phyloP scores from a whole-genome alignment of 2,329 filamentous ascomycete species.

The Colletotrichum chrysophilum region DNA sequence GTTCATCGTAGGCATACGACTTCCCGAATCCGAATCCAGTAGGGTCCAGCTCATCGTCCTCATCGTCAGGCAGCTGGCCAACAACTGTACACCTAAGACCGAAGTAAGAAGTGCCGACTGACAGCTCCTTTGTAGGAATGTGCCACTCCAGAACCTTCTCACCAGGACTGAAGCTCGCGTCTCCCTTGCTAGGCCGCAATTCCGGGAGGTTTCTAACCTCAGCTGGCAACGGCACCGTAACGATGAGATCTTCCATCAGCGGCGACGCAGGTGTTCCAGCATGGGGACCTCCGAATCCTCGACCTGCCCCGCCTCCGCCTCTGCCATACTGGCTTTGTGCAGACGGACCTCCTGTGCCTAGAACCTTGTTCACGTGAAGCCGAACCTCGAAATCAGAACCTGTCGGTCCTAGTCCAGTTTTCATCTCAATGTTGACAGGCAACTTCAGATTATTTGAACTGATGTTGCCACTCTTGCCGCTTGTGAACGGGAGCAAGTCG shows the following conservation, averaged over 20 bases:
- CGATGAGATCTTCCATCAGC: constrained; percentile 75
- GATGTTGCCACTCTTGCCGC: constrained; percentile 58
- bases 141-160: constrained; percentile 82
- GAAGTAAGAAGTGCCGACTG: constrained; percentile 69
- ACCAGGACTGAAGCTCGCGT: constrained; percentile 79
- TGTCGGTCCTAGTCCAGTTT: constrained; percentile 74
- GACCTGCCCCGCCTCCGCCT: constrained; percentile 39
- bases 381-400: constrained; percentile 91
- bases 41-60: constrained; percentile 53
- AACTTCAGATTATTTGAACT: constrained; percentile 73
- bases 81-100: constrained; percentile 82
- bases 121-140: constrained; percentile 78
- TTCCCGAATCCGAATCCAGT: constrained; percentile 56
- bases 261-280: constrained; percentile 63
- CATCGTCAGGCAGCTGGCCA: constrained; percentile 61
- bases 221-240: constrained; percentile 79
- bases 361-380: constrained; percentile 72
- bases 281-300: constrained; percentile 51
- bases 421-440: constrained; percentile 82
- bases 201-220: constrained; percentile 85
- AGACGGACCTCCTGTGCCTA: constrained; percentile 41
- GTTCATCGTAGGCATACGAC: constrained; percentile 59
- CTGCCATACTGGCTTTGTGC: constrained; percentile 42
- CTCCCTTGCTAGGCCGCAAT: constrained; percentile 79
- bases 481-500: constrained; percentile 78